phyloP scores from a whole-genome alignment of 208 protist species.

The Wallacemonas sp. region DNA sequence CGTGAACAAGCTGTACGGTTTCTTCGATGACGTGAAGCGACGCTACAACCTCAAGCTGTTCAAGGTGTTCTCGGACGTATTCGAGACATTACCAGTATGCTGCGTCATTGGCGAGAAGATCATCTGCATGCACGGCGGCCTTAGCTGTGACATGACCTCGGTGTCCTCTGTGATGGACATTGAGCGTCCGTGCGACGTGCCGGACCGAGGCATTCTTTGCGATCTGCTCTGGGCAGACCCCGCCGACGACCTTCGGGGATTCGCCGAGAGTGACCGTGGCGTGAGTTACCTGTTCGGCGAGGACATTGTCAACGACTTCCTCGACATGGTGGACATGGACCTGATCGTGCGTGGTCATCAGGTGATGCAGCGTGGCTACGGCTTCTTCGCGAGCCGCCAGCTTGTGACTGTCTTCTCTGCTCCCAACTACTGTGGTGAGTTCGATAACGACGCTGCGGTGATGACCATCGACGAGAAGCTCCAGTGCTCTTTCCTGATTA shows the following conservation, averaged over 20 bases:
- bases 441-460: conserved; percentile 98
- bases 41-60: conserved; percentile 97
- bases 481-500: conserved; percentile 97
- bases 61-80: conserved; percentile 99
- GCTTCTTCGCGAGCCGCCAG: conserved; percentile 99
- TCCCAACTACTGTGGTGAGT: conserved; percentile 99
- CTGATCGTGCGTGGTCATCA: conserved; percentile 99
- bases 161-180: conserved; percentile 95
- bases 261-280: conserved; percentile 97
- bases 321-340: conserved; percentile 99
- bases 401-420: conserved; percentile 99
- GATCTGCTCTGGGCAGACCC: conserved; percentile 99
- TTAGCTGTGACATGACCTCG: conserved; percentile 95
- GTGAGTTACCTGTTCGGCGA: conserved; percentile 98
- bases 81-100: conserved; percentile 99
- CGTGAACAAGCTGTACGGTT: conserved; percentile 99
- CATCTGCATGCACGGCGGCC: conserved; percentile 99
- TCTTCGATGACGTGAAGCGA: conserved; percentile 97
- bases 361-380: conserved; percentile 97
- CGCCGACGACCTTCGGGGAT: conserved; percentile 88
- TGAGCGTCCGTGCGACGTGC: conserved; percentile 97
- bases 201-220: conserved; percentile 99
- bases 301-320: conserved; percentile 97
- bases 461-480: conserved; percentile 97
- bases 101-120: conserved; percentile 99